Evolutionary conservation across 2,329 filamentous ascomycete species (phyloP).

Genomic region (Stemphylium lycopersici): DNA sequence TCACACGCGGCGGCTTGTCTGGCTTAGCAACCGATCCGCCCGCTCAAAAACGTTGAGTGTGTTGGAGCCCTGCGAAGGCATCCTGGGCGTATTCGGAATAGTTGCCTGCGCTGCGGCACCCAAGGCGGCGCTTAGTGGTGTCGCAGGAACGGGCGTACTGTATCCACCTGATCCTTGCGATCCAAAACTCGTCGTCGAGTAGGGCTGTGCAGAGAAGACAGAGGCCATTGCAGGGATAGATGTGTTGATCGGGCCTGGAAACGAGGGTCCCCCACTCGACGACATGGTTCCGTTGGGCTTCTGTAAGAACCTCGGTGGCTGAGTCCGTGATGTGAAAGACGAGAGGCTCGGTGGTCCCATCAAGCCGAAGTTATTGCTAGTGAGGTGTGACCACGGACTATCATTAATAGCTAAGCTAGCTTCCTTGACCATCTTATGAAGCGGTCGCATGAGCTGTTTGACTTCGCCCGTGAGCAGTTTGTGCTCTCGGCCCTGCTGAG

Average conservation of each 20-base stretch:
- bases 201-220: slow-evolving; percentile 36
- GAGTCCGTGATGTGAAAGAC: slow-evolving; percentile 44
- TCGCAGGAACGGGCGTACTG: slow-evolving; percentile 73
- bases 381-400: slow-evolving; percentile 67
- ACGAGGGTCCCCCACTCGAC: slow-evolving; percentile 32
- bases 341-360: slow-evolving; percentile 43
- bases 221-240: slow-evolving; percentile 38
- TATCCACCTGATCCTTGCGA: slow-evolving; percentile 51
- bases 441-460: slow-evolving; percentile 74
- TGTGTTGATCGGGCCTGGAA: slow-evolving; percentile 47
- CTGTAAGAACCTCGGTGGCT: slow-evolving; percentile 39
- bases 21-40: slow-evolving; percentile 41
- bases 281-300: slow-evolving; percentile 35
- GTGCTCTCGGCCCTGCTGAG: slow-evolving; percentile 48
- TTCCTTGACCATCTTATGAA: slow-evolving; percentile 84
- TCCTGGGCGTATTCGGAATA: slow-evolving; percentile 66
- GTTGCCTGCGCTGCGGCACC: slow-evolving; percentile 91
- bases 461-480: slow-evolving; percentile 68
- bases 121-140: slow-evolving; percentile 85
- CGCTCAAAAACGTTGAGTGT: slow-evolving; percentile 46
- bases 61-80: slow-evolving; percentile 29
- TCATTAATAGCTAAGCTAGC: slow-evolving; percentile 73
- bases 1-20: slow-evolving; percentile 40
- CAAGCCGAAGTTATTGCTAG: slow-evolving; percentile 36
- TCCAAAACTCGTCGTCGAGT: slow-evolving; percentile 34